Conservation (phyloP, 2,329 filamentous ascomycete species). For the Fusarium foetens region DNA sequence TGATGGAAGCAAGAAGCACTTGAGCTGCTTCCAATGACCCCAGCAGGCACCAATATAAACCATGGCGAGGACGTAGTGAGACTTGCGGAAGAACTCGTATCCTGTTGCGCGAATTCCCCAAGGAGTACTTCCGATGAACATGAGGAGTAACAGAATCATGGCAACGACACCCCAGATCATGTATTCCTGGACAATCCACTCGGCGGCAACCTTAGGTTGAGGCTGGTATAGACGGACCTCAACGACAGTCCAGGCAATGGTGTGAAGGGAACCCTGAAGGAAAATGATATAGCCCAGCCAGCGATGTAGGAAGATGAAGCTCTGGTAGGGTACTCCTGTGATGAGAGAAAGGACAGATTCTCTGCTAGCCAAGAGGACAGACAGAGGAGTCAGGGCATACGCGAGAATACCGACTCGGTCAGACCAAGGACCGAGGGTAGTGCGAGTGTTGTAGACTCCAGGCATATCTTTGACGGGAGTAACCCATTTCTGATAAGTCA, state of each 20-base stretch:
- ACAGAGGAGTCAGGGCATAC: conserved; percentile 78
- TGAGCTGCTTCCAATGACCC: conserved; percentile 76
- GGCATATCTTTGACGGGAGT: conserved; percentile 71
- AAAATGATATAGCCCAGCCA: conserved; percentile 81
- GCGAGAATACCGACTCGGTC: conserved; percentile 77
- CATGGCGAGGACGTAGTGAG: conserved; percentile 77
- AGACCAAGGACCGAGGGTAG: conserved; percentile 72
- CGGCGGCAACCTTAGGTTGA: conserved; percentile 67
- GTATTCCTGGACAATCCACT: conserved; percentile 72
- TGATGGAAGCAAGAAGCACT: conserved; percentile 75
- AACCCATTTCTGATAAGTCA: conserved; percentile 74
- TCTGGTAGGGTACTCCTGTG: conserved; percentile 79
- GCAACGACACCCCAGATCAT: conserved; percentile 80
- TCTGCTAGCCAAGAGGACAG: conserved; percentile 72
- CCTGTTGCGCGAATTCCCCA: conserved; percentile 72
- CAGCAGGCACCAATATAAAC: conserved; percentile 80
- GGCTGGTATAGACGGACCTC: conserved; percentile 76
- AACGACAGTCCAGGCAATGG: conserved; percentile 75
- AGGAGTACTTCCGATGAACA: conserved; percentile 68
- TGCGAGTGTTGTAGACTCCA: conserved; percentile 70
- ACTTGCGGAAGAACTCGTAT: conserved; percentile 81
- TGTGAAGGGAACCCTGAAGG: conserved; percentile 73
- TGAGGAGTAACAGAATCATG: conserved; percentile 69
- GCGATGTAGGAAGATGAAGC: conserved; percentile 81
- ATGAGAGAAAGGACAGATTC: conserved; percentile 76